phyloP scores from a whole-genome alignment of 2,329 filamentous ascomycete species.

The Aspergillus neoniger region DNA sequence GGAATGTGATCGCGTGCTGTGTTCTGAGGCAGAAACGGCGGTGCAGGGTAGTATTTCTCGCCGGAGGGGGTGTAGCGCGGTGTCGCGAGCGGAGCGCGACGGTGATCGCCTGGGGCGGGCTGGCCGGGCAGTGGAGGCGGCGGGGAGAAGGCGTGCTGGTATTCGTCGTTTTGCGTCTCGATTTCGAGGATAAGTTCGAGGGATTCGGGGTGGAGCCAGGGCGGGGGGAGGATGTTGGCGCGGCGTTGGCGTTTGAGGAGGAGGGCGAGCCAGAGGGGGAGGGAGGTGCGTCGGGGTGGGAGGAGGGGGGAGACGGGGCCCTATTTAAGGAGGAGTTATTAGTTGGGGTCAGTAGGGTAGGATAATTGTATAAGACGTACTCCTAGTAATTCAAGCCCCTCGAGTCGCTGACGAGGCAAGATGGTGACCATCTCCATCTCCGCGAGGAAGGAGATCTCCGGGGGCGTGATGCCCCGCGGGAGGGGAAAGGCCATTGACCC shows the following conservation, averaged over 20 bases:
- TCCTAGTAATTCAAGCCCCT: conserved; percentile 78
- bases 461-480: conserved; percentile 70
- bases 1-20: conserved; percentile 66
- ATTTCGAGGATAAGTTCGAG: conserved; percentile 76
- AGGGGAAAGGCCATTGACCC: conserved; percentile 61
- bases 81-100: conserved; percentile 25
- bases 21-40: conserved; percentile 78
- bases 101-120: conserved; percentile 28
- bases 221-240: conserved; percentile 86
- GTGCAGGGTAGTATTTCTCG: conserved; percentile 50
- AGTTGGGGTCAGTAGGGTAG: background rate
- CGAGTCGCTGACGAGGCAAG: conserved; percentile 85
- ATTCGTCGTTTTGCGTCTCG: conserved; percentile 67
- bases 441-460: conserved; percentile 90
- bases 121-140: conserved; percentile 67
- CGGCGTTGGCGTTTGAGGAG: conserved; percentile 92
- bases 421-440: conserved; percentile 97
- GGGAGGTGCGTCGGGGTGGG: conserved; percentile 74
- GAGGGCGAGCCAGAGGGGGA: conserved; percentile 93
- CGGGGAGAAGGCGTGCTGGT: conserved; percentile 72
- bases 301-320: conserved; percentile 74
- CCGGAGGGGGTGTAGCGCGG: conserved; percentile 43
- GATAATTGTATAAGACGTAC: conserved; percentile 59
- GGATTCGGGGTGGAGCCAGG: conserved; percentile 79
- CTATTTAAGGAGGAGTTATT: conserved; percentile 48